Base-by-base conservation (phyloP, 78 protist genomes). In the Creolimax fragrantissima region DNA sequence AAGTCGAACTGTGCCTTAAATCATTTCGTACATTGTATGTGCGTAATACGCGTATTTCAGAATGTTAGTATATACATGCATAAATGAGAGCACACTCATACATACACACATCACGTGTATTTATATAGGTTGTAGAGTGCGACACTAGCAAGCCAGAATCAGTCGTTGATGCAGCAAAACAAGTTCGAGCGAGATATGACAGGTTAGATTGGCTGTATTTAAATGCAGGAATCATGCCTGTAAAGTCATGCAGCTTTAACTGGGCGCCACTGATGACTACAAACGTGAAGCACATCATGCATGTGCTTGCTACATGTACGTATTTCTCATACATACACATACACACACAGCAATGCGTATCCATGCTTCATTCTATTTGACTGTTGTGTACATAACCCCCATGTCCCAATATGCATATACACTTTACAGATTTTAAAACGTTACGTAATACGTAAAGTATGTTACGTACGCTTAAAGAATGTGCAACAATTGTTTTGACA, bases 191-290 rank as follows among this genome's bases (percentile, higher is more conserved):
- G 39, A 89, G 66, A 17, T 89, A 45, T n/a, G 35, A 24, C 32
- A 74, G 91, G 45, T 39, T 89, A 37, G 91, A 89, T 83, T 89
- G n/a, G n/a, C 81, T 89, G 45, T 89, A 89, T n/a, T 36, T 89
- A 39, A 89, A 89, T n/a, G 91, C 91, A 4, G 91, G 91, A 42
- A 45, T 89, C 81, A 89, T 89, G 91, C 91, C 91, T 7, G 81
- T 42, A 5, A 43, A n/a, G 67, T 32, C 11, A 58, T 58, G 74
- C 39, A 41, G 45, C 5, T 39, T 89, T 35, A 89, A 43, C 81
- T 44, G 66, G 66, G 4, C 5, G 5, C 36, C 5, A 35, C 37
- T 89, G 7, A 3, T 44, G 39, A 24, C 91, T 6, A 41, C 44
- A 6, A 5, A 42, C 37, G 43, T 45, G 11, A 4, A 37, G 17